These are phyloP conservation scores for Acacia melanoxylon DNA, from an alignment of 306 rosid genomes.

Conservation along the genomic window DNA sequence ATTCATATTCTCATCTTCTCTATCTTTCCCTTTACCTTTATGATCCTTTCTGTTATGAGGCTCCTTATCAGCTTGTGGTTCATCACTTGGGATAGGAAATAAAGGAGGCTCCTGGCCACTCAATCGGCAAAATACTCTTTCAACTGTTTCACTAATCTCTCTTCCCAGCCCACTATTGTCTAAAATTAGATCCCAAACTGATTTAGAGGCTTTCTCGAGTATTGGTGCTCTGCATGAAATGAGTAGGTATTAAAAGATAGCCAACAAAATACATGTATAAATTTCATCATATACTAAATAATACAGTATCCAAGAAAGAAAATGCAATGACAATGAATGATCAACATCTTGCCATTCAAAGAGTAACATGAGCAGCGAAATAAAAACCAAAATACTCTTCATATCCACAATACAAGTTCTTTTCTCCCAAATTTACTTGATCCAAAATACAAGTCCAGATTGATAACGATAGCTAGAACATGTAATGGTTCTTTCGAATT, in stretches of 20 bases:
- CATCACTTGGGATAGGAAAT: slow-evolving; percentile 58
- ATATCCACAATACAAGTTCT: neutral
- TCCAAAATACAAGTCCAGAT: neutral
- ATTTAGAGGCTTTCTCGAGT: slow-evolving; percentile 93
- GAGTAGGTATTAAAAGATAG: slow-evolving; percentile 1
- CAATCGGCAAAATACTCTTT: slow-evolving; percentile 81
- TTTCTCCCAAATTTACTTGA: neutral
- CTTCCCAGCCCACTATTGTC: slow-evolving; percentile 78
- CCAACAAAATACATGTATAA: neutral
- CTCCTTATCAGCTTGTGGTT: slow-evolving; percentile 49
- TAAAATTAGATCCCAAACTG: slow-evolving; percentile 93
- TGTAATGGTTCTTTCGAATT: neutral
- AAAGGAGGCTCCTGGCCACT: slow-evolving; percentile 89
- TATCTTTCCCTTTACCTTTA: slow-evolving; percentile 67
- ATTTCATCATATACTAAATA: slow-evolving; percentile 20
- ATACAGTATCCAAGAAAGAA: slow-evolving; percentile 1
- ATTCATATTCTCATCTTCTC: slow-evolving; percentile 42
- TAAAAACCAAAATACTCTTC: neutral
- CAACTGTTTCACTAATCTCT: slow-evolving; percentile 86
- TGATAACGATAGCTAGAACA: neutral
- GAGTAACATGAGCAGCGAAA: neutral
- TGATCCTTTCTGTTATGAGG: slow-evolving; percentile 43
- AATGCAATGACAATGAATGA: slow-evolving; percentile 22
- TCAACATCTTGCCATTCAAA: slow-evolving; percentile 5
- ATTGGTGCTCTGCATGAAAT: slow-evolving; percentile 72